Percentiles rank a stretch among this genome's conserved stretches.
phyloP scores from a whole-genome alignment of 2,329 filamentous ascomycete genomes.

The Apiospora aurea region DNA sequence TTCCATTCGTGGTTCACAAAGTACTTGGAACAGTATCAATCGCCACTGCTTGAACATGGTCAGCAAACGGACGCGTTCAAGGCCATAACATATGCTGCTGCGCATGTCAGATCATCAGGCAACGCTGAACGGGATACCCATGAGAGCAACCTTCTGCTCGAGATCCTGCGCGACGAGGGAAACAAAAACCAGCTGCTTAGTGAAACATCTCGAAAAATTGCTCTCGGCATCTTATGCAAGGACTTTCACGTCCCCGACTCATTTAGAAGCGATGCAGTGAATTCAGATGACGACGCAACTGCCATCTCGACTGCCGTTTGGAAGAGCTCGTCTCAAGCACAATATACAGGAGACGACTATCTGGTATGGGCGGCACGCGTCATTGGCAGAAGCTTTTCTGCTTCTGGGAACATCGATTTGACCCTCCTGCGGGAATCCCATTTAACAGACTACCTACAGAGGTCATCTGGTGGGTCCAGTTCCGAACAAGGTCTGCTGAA shows the following conservation, averaged over 20 bases:
- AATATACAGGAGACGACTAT: conserved; percentile 71
- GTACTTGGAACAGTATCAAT: conserved; percentile 70
- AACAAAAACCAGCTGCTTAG: conserved; percentile 71
- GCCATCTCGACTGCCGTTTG: conserved; percentile 72
- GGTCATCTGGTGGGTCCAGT: conserved; percentile 54
- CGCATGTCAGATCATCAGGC: conserved; percentile 70
- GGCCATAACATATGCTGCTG: conserved; percentile 73
- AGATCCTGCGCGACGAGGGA: conserved; percentile 77
- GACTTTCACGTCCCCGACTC: conserved; percentile 71
- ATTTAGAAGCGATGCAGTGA: conserved; percentile 71
- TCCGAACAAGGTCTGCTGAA: conserved; percentile 71
- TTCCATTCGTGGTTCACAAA: conserved; percentile 83
- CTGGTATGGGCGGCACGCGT: conserved; percentile 85
- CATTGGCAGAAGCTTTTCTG: conserved; percentile 82
- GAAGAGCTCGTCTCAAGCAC: conserved; percentile 72
- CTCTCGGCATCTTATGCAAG: conserved; percentile 75
- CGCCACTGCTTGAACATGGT: conserved; percentile 56
- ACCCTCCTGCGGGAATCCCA: conserved; percentile 67
- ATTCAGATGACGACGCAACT: conserved; percentile 69
- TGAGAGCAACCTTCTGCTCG: conserved; percentile 82
- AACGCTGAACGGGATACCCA: conserved; percentile 73
- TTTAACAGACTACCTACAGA: conserved; percentile 57
- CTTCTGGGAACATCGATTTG: conserved; percentile 71
- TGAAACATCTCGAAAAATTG: conserved; percentile 71
- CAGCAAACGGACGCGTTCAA: conserved; percentile 65